These are phyloP conservation scores for Noccaea caerulescens DNA, from an alignment of 345 rosid genomes.

Conservation along the genomic window DNA sequence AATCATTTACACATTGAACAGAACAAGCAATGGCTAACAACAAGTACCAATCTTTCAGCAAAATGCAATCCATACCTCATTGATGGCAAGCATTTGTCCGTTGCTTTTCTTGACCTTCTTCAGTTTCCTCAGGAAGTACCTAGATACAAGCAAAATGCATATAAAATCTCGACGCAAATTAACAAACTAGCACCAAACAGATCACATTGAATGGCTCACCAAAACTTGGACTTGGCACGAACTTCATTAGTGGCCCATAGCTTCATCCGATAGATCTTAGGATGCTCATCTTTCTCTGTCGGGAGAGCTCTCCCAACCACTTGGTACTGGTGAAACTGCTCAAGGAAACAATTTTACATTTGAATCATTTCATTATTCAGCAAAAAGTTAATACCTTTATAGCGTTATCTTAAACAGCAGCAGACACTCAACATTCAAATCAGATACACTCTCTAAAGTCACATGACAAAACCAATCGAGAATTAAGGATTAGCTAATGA, in stretches of 20 bases:
- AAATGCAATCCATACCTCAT: constrained; percentile 46
- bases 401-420: too few relatives aligned
- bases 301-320: constrained; percentile 72
- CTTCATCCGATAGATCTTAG: constrained; percentile 70
- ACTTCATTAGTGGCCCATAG: constrained; percentile 70
- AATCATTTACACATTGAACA: background rate
- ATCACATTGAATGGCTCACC: constrained; percentile 37
- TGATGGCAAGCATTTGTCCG: constrained; percentile 61
- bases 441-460: background rate
- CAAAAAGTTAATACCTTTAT: background rate
- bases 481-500: background rate
- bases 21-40: background rate
- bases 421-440: too few relatives aligned
- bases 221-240: constrained; percentile 66
- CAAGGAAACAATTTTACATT: constrained; percentile 12
- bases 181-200: background rate
- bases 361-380: background rate
- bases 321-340: constrained; percentile 69
- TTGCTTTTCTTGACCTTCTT: constrained; percentile 63
- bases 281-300: constrained; percentile 55
- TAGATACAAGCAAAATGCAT: constrained; percentile 3
- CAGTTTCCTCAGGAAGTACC: constrained; percentile 57
- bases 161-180: background rate
- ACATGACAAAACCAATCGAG: background rate
- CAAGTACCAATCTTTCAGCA: background rate